Evolutionary conservation across 441 rosid genomes (phyloP).

Genomic region (Syzygium malaccense): DNA sequence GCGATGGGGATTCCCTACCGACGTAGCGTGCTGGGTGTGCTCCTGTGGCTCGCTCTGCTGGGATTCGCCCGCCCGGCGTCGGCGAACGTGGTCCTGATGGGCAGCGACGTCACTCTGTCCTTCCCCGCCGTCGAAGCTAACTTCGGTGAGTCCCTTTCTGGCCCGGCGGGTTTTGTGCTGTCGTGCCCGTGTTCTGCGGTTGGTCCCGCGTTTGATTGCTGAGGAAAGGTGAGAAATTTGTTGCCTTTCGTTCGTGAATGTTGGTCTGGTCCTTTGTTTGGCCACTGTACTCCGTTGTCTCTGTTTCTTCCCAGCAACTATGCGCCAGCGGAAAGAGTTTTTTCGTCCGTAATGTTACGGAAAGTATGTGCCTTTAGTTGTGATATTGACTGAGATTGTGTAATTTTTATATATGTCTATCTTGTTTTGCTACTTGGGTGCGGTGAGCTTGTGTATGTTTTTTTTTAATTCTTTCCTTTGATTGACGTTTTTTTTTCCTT

Average conservation of each 20-base stretch:
- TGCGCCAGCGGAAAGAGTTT: background rate
- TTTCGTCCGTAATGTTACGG: background rate
- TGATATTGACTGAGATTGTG: background rate
- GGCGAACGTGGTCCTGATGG: slow-evolving; percentile 56
- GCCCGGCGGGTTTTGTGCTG: no score
- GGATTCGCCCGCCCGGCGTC: slow-evolving; percentile 24
- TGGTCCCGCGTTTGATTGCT: background rate
- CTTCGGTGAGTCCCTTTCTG: slow-evolving; percentile 46
- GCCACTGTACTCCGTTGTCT: background rate
- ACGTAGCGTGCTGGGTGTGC: slow-evolving; percentile 22
- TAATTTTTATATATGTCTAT: background rate
- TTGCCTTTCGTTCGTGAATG: no score
- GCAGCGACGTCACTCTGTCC: slow-evolving; percentile 50
- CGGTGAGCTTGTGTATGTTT: background rate
- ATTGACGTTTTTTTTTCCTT: slow-evolving; percentile 2
- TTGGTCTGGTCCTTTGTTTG: background rate
- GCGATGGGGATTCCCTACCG: background rate
- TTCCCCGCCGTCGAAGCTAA: slow-evolving; percentile 79
- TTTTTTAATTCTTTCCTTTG: background rate
- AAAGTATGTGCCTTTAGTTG: background rate
- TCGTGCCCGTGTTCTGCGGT: background rate
- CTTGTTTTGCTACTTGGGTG: background rate
- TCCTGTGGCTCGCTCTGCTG: slow-evolving; percentile 20
- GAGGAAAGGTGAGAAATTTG: background rate
- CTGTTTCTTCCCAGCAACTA: background rate